These are phyloP conservation scores for Theobroma cacao DNA, from an alignment of 345 rosid species.

Conservation along the genomic window DNA sequence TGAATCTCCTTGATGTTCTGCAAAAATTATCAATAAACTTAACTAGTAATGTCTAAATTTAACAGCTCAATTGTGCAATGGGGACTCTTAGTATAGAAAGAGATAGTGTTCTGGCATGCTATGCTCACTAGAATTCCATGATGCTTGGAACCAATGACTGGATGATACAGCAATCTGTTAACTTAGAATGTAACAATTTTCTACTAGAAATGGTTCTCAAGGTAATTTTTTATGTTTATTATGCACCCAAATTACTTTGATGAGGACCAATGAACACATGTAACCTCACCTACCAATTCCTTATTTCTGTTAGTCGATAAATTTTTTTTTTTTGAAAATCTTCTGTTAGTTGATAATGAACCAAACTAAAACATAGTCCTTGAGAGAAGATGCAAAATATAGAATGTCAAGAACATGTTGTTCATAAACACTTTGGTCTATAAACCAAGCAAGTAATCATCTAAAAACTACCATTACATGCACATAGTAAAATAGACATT, in stretches of 20 bases:
- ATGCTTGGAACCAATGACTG: background rate
- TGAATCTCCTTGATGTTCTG: conserved; percentile 23
- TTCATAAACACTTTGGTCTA: background rate
- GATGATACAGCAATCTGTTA: background rate
- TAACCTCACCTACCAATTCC: background rate
- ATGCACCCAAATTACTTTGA: background rate
- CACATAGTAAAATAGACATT: background rate
- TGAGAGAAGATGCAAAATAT: background rate
- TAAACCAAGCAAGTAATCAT: conserved; percentile 1
- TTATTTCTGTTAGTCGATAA: background rate
- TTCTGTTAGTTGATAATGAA: background rate
- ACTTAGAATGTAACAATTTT: background rate
- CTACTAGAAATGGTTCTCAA: background rate
- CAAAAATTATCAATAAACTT: conserved; percentile 11
- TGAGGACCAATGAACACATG: background rate
- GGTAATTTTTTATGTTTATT: background rate
- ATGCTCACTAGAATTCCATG: background rate
- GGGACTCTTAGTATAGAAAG: background rate
- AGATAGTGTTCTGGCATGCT: background rate
- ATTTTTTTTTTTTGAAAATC: no score
- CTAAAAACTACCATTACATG: background rate
- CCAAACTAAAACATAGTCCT: background rate
- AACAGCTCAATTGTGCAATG: background rate
- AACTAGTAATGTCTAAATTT: background rate
- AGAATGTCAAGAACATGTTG: background rate